Percentiles rank a stretch among this genome's conserved stretches.
Conservation (phyloP, 768 basidiomycete genomes). For the Suillus discolor region DNA sequence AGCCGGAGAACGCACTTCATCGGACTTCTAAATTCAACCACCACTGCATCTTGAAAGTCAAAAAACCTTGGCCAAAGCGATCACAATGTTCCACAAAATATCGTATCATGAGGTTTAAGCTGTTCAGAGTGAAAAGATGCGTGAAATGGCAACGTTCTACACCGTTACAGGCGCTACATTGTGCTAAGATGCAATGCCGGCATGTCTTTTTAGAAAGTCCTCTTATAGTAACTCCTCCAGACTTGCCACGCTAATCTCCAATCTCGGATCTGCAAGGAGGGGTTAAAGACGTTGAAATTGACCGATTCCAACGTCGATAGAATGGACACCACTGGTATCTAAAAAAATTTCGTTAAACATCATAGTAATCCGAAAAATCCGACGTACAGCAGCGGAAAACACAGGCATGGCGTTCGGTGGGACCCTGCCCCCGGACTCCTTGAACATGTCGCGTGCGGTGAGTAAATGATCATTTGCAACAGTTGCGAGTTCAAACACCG, state of each 20-base stretch:
- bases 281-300: conserved; percentile 73
- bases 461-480: conserved; percentile 78
- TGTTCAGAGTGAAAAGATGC: not conserved
- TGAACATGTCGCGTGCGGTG: conserved; percentile 73
- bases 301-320: conserved; percentile 66
- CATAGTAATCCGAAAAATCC: conserved; percentile 12
- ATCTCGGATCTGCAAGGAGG: conserved; percentile 62
- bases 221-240: conserved; percentile 53
- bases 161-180: conserved; percentile 8
- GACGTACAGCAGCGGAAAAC: conserved; percentile 71
- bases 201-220: conserved; percentile 35
- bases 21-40: conserved; percentile 39
- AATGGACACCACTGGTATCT: conserved; percentile 72
- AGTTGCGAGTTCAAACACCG: conserved; percentile 83
- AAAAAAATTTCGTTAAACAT: conserved; percentile 13
- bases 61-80: not conserved
- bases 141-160: conserved; percentile 8
- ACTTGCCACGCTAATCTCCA: conserved; percentile 82
- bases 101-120: not conserved
- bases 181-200: conserved; percentile 28
- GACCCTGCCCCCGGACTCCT: conserved; percentile 52
- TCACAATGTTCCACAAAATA: conserved; percentile 3
- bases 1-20: conserved; percentile 32
- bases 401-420: conserved; percentile 66
- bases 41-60: conserved; percentile 10